These are phyloP conservation scores for Liquidambar formosana DNA, from an alignment of 164 flowering plant species.

Conservation along the genomic window DNA sequence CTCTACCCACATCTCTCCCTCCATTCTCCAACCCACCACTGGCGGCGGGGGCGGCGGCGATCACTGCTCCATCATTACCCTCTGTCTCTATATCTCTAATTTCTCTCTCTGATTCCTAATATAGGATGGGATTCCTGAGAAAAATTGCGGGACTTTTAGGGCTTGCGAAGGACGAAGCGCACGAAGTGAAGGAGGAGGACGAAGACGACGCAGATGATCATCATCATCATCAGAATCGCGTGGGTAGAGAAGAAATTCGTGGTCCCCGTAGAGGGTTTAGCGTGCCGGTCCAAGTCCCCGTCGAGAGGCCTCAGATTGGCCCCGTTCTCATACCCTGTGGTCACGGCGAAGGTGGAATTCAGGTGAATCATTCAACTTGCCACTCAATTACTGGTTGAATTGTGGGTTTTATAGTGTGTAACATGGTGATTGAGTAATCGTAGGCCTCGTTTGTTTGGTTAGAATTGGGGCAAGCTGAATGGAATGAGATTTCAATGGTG, in stretches of 20 bases:
- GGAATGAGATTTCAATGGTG: no score
- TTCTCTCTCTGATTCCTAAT: not conserved
- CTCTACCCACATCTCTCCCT: not conserved
- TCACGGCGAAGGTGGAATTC: conserved; percentile 74
- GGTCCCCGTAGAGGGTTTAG: conserved; percentile 65
- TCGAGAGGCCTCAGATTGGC: conserved; percentile 48
- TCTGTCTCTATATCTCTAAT: not conserved
- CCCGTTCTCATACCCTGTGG: conserved; percentile 56
- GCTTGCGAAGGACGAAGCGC: conserved; percentile 40
- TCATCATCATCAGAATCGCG: conserved; percentile 13
- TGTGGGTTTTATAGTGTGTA: no score
- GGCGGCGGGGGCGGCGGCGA: not conserved
- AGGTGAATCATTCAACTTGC: conserved; percentile 34
- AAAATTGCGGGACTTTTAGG: conserved; percentile 65
- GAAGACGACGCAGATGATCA: conserved; percentile 25
- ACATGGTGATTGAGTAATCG: no score
- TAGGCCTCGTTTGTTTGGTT: no score
- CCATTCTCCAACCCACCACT: not conserved
- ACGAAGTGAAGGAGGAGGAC: conserved; percentile 30
- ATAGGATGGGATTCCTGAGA: conserved; percentile 51
- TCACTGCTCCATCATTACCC: not conserved
- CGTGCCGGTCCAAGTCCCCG: conserved; percentile 71
- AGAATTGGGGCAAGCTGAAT: no score
- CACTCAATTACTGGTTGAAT: no score
- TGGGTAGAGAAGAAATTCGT: conserved; percentile 18